A percentile compares a stretch with the other conserved stretches of the same genome.
Conservation (phyloP, 257 asterid species). For the Nicotiana sylvestris region DNA sequence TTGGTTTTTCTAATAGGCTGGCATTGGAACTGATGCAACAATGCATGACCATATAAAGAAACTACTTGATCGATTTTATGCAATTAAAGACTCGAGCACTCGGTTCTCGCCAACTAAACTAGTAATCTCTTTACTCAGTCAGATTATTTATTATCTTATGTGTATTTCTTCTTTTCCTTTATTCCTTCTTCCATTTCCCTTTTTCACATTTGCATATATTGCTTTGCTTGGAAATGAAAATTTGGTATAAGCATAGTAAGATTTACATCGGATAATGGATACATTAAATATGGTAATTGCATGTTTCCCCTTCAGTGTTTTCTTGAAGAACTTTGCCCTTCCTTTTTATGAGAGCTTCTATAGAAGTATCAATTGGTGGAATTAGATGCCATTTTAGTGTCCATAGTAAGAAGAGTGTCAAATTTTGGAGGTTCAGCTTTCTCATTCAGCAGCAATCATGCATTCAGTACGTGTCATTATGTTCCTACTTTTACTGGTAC, state of each 20-base stretch:
- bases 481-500: conserved; percentile 4
- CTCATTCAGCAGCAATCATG: not conserved
- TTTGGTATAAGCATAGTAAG: not conserved
- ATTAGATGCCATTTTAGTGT: not conserved
- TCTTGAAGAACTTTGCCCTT: not conserved
- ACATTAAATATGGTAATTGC: not conserved
- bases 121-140: conserved; percentile 33
- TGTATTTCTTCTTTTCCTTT: not conserved
- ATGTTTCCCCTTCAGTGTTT: conserved; percentile 7
- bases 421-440: not conserved
- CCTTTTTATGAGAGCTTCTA: not conserved
- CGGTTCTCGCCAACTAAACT: conserved; percentile 89
- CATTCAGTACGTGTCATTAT: not conserved
- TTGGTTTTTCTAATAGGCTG: conserved; percentile 46
- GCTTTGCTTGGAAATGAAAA: conserved; percentile 17
- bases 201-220: conserved; percentile 5
- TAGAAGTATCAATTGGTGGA: not conserved
- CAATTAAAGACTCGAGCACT: conserved; percentile 72
- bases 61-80: conserved; percentile 95
- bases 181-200: not conserved
- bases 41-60: conserved; percentile 98
- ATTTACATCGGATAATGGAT: not conserved
- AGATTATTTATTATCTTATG: conserved; percentile 12
- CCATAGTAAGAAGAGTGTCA: not conserved
- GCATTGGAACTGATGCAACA: conserved; percentile 97